Base-by-base conservation (phyloP, 1,284 basidiomycete genomes). In the Xanthoconium separans region DNA sequence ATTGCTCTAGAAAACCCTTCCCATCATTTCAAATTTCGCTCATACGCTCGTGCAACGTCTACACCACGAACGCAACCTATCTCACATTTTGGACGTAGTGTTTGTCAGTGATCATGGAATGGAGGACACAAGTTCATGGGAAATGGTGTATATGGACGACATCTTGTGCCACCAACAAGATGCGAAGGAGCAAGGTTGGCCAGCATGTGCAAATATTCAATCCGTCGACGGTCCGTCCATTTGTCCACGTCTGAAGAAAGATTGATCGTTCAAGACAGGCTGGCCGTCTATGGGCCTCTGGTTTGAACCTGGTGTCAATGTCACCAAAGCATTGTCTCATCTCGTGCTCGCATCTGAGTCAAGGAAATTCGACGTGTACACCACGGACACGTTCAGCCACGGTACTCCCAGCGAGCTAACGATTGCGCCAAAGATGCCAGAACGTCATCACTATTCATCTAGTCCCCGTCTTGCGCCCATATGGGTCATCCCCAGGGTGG, bases 271-370 rank as follows among this genome's bases (percentile, higher is more conserved):
- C 16, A 22, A 8, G 29, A 45, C 33, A 65, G 83, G 91, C 34
- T 93, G 89, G 90, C 93, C 91, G 18, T 81, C 84, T 1, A 88
- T 90, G 77, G 91, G 92, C 1, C 69, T 94, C 40, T 81, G 91
- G 44, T 93, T 94, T 73, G 70, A 75, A n/a, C 61, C 76, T 1
- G 70, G 71, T 16, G 73, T 77, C 5, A 27, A 27, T 27, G 7
- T 5, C 27, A 27, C 27, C 27, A 27, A 27, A 85, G 81, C 85
- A 61, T 70, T 89, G 11, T 70, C 80, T 15, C 62, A 75, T 20
- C 75, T 93, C 13, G 59, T 77, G 16, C 41, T 52, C 13, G 79
- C 85, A 2, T 73, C 73, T 15, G 70, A 54, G 40, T 52, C 44
- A 2, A 69, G 79, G 51, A 85, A 83, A 61, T 93, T 93, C 63